Evolutionary conservation across 2,329 filamentous ascomycete genomes (phyloP).

Genomic region (Verruconis gallopava): DNA sequence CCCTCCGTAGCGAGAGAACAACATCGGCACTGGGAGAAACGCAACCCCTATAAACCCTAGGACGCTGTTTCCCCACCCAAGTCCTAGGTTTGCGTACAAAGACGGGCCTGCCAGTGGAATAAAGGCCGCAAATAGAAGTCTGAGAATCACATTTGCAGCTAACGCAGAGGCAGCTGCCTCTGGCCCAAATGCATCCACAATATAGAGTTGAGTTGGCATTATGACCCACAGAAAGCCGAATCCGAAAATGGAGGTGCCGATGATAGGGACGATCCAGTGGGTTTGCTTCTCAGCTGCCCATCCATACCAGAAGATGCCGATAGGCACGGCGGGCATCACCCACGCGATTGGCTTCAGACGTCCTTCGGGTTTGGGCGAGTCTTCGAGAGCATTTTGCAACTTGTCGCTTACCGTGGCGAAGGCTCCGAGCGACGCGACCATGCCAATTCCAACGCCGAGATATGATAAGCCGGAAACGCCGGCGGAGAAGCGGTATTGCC

Average conservation of each 20-base stretch:
- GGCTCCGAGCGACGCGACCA: slow-evolving; percentile 13
- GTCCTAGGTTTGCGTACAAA: slow-evolving; percentile 16
- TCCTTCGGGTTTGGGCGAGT: slow-evolving; percentile 38
- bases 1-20: slow-evolving; percentile 9
- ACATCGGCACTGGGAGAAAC: slow-evolving; percentile 9
- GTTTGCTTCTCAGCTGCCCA: slow-evolving; percentile 17
- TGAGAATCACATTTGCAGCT: slow-evolving; percentile 18
- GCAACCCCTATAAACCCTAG: slow-evolving; percentile 10
- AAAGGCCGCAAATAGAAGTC: slow-evolving; percentile 12
- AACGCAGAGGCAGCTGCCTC: slow-evolving; percentile 22
- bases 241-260: slow-evolving; percentile 17
- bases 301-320: slow-evolving; percentile 21
- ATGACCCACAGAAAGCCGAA: slow-evolving; percentile 14
- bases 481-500: slow-evolving; percentile 12
- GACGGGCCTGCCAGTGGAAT: slow-evolving; percentile 15
- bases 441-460: slow-evolving; percentile 9
- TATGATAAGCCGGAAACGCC: slow-evolving; percentile 9
- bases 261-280: slow-evolving; percentile 23
- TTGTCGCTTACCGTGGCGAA: slow-evolving; percentile 4
- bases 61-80: slow-evolving; percentile 11
- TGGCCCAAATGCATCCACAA: slow-evolving; percentile 22
- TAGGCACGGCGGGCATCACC: slow-evolving; percentile 25
- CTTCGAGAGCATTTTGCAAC: not conserved
- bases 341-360: slow-evolving; percentile 45
- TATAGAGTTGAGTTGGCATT: slow-evolving; percentile 21